Base-by-base conservation (phyloP, 2,329 filamentous ascomycete species). In the Calonectria pseudoturangicola region DNA sequence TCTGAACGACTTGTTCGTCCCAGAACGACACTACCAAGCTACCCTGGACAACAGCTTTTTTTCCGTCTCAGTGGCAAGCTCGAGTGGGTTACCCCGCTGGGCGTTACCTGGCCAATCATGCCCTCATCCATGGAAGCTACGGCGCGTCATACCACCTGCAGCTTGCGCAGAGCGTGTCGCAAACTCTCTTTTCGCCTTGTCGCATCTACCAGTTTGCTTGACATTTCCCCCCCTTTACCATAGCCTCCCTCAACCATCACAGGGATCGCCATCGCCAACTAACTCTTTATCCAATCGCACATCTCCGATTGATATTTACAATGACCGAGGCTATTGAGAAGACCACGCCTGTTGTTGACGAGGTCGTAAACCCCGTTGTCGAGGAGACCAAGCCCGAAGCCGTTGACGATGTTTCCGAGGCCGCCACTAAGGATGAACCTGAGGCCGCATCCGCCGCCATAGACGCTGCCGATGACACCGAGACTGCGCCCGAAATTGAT, bases 321-420 rank as follows among this genome's bases (percentile, higher is more conserved):
- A 82, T 82, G 82, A 76, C 82, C 36, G 82, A 83, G n/a, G 50
- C 72, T 60, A 74, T 75, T 66, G 80, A 84, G 66, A 79, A 82
- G 67, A 74, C 76, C 51, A 70, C 73, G 41, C 74, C 75, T 41
- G 73, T 77, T 62, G 69, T 77, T 36, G 75, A 78, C 27, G 62
- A 79, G 68, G 71, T 66, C 41, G 63, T 70, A 66, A 75, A 73
- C 50, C 50, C 63, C 60, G 65, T 75, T 60, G 70, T 73, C 25
- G 70, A 77, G 60, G 60, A 71, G 68, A 70, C 74, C 36, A 75
- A 73, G 28, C 62, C 68, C 43, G 72, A 69, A 2, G 68, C 73
- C 33, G 28, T 48, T 43, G 69, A 73, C 4, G 71, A 77, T 30
- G 54, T 51, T 41, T 58, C 75, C 54, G 75, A 77, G 25, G 33